Evolutionary conservation across 2,329 filamentous ascomycete genomes (phyloP).

Genomic region (Knoxdaviesia capensis): DNA sequence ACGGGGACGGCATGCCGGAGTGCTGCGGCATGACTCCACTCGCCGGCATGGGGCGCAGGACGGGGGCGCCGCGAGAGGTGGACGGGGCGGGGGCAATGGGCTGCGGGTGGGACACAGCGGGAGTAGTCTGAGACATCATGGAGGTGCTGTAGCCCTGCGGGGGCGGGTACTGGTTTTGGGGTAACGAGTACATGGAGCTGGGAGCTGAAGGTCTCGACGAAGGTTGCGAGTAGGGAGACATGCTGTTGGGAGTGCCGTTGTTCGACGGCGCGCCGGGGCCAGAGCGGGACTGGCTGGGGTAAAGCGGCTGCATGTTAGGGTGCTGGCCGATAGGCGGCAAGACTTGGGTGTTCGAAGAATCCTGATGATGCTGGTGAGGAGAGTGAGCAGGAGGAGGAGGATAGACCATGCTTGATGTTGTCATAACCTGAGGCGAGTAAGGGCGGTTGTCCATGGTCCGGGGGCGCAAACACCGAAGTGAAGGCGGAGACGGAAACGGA

Average conservation of each 20-base stretch:
- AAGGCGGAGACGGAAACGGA: too few species aligned
- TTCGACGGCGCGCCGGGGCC: too few species aligned
- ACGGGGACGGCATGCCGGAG: slow-evolving; percentile 29
- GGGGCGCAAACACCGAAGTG: too few species aligned
- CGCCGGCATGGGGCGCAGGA: slow-evolving; percentile 51
- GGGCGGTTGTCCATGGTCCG: slow-evolving; percentile 32
- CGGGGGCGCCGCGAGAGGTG: slow-evolving; percentile 33
- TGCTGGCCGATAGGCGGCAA: slow-evolving; percentile 13
- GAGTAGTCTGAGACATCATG: slow-evolving; percentile 48
- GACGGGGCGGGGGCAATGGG: slow-evolving; percentile 54
- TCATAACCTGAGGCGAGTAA: slow-evolving; percentile 33
- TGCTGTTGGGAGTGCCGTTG: slow-evolving; percentile 15
- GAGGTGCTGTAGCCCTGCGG: slow-evolving; percentile 35
- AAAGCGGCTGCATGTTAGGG: slow-evolving; percentile 9
- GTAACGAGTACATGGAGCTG: slow-evolving; percentile 31
- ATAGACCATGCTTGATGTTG: slow-evolving; percentile 1
- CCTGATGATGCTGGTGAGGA: slow-evolving; percentile 1
- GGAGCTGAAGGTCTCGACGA: slow-evolving; percentile 25
- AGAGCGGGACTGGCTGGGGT: too few species aligned
- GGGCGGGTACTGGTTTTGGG: slow-evolving; percentile 31
- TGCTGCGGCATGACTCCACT: slow-evolving; percentile 40
- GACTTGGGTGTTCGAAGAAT: slow-evolving; percentile 1
- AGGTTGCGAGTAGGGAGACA: slow-evolving; percentile 31
- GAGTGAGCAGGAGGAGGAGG: slow-evolving; percentile 2
- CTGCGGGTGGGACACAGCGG: slow-evolving; percentile 50